Evolutionary conservation across 1,284 basidiomycete species (phyloP).

Genomic region (Ustilago shanxiensis): DNA sequence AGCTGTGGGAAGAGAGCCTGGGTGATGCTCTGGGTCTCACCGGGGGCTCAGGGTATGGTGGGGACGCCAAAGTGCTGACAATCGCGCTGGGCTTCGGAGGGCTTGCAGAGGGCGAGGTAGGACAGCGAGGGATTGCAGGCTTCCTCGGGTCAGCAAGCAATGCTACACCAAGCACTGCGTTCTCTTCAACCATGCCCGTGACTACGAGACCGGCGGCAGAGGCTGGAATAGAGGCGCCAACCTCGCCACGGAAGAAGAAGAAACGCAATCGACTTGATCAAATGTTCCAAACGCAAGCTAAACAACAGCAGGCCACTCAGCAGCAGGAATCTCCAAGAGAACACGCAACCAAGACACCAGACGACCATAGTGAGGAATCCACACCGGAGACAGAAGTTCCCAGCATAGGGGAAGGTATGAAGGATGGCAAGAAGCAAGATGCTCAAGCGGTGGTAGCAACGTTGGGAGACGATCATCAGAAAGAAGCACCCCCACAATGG

Average conservation of each 20-base stretch:
- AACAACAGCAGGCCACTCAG: conserved; percentile 21
- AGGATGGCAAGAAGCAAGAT: background rate
- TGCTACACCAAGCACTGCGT: conserved; percentile 35
- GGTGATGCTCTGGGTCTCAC: conserved; percentile 66
- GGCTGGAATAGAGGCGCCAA: conserved; percentile 8
- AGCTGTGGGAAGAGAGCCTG: conserved; percentile 87
- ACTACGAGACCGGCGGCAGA: conserved; percentile 18
- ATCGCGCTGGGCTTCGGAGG: conserved; percentile 85
- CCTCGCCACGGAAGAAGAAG: conserved; percentile 40
- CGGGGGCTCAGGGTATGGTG: conserved; percentile 15
- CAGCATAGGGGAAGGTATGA: background rate
- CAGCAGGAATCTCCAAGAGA: conserved; percentile 1
- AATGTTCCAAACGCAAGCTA: conserved; percentile 31
- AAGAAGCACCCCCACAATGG: conserved; percentile 39
- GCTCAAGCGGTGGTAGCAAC: background rate
- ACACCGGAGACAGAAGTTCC: background rate
- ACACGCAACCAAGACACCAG: background rate
- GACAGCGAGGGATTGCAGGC: conserved; percentile 86
- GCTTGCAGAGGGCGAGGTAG: conserved; percentile 81
- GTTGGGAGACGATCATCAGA: conserved; percentile 15
- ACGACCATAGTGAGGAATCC: background rate
- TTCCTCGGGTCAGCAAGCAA: conserved; percentile 76
- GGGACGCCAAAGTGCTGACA: conserved; percentile 75
- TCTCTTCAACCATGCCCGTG: conserved; percentile 61
- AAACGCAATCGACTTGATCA: conserved; percentile 36